Conservation (phyloP, 805 yeast genomes). For the Babjeviella inositovora region DNA sequence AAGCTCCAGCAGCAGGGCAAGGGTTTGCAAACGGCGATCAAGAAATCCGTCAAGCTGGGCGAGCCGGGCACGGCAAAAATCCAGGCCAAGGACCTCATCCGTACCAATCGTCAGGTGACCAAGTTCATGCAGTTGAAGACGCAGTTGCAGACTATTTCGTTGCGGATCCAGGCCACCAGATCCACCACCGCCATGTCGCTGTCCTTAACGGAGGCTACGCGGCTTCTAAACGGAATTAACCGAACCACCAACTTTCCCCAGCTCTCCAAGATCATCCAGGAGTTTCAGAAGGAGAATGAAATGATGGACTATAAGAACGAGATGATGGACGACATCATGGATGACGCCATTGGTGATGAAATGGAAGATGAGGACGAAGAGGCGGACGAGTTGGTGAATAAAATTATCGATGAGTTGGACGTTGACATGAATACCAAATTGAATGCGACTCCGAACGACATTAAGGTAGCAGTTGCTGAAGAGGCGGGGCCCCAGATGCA, state of each 20-base stretch:
- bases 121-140: slow-evolving; percentile 91
- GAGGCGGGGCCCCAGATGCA: slow-evolving; percentile 6
- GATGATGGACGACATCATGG: slow-evolving; percentile 96
- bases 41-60: slow-evolving; percentile 81
- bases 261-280: slow-evolving; percentile 80
- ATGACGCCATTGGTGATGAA: slow-evolving; percentile 89
- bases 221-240: slow-evolving; percentile 75
- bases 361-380: slow-evolving; percentile 70
- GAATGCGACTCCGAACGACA: slow-evolving; percentile 24
- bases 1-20: slow-evolving; percentile 88
- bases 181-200: slow-evolving; percentile 91
- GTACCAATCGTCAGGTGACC: slow-evolving; percentile 71
- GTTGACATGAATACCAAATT: slow-evolving; percentile 50
- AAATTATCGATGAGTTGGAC: slow-evolving; percentile 92
- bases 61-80: slow-evolving; percentile 83
- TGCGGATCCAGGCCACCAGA: slow-evolving; percentile 84
- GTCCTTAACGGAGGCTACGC: slow-evolving; percentile 89
- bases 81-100: slow-evolving; percentile 87
- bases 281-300: slow-evolving; percentile 87
- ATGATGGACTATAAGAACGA: slow-evolving; percentile 98
- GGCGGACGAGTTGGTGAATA: slow-evolving; percentile 79
- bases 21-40: slow-evolving; percentile 71
- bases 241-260: slow-evolving; percentile 83
- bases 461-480: slow-evolving; percentile 6
- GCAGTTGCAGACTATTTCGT: slow-evolving; percentile 85